A percentile compares a stretch with the other conserved stretches of the same genome.
Evolutionary conservation across 768 basidiomycete genomes (phyloP).

Genomic region (Hericium erinaceus): DNA sequence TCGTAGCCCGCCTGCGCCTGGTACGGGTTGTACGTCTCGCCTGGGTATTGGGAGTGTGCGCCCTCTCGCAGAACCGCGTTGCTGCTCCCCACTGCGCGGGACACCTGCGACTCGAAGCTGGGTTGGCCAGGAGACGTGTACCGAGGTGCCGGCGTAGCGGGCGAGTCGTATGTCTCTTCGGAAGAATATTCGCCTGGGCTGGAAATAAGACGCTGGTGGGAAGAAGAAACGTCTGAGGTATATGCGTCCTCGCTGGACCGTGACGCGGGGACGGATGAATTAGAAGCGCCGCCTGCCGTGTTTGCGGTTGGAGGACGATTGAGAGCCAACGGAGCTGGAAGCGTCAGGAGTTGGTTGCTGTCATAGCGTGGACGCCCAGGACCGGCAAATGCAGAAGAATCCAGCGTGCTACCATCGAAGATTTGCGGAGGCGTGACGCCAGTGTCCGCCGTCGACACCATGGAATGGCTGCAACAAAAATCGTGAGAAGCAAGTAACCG

Average conservation of each 20-base stretch:
- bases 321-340: slow-evolving; percentile 65
- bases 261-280: slow-evolving; percentile 26
- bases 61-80: slow-evolving; percentile 31
- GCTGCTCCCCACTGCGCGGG: slow-evolving; percentile 26
- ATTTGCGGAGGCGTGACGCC: slow-evolving; percentile 44
- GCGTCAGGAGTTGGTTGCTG: slow-evolving; percentile 60
- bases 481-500: neutral
- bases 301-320: slow-evolving; percentile 28
- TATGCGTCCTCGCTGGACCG: slow-evolving; percentile 28
- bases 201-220: slow-evolving; percentile 35
- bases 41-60: slow-evolving; percentile 37
- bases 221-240: slow-evolving; percentile 29
- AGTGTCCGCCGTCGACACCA: slow-evolving; percentile 72
- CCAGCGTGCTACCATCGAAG: slow-evolving; percentile 52
- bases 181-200: slow-evolving; percentile 26
- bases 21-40: slow-evolving; percentile 25
- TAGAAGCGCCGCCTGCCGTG: slow-evolving; percentile 3
- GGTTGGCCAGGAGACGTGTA: slow-evolving; percentile 4
- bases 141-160: slow-evolving; percentile 2
- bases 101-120: slow-evolving; percentile 32
- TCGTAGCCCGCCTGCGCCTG: slow-evolving; percentile 22
- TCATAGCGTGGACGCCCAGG: slow-evolving; percentile 53
- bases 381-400: slow-evolving; percentile 36
- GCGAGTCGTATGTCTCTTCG: slow-evolving; percentile 9
- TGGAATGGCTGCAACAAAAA: slow-evolving; percentile 50